Percentiles rank a stretch among this genome's conserved stretches.
phyloP scores from a whole-genome alignment of 2,329 filamentous ascomycete species.

The Fusarium abutilonis region DNA sequence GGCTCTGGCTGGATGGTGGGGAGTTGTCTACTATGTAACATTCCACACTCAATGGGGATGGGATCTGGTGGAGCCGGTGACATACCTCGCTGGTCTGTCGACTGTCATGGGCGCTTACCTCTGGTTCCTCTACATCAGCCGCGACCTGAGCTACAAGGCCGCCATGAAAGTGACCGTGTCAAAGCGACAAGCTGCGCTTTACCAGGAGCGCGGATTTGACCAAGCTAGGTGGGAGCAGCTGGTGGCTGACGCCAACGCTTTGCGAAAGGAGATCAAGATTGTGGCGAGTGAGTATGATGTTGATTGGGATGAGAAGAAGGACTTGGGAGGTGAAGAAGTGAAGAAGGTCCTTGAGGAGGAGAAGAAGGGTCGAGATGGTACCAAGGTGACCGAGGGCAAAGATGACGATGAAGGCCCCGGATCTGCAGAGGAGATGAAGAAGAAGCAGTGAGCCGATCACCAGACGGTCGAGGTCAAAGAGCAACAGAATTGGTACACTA shows the following conservation, averaged over 20 bases:
- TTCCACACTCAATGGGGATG: slow-evolving; percentile 82
- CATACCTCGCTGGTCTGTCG: slow-evolving; percentile 86
- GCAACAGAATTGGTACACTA: slow-evolving; percentile 7
- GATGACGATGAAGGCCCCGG: slow-evolving; percentile 46
- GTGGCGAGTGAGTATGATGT: slow-evolving; percentile 90
- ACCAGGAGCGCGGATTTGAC: slow-evolving; percentile 80
- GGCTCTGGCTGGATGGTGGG: slow-evolving; percentile 81
- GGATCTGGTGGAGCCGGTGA: slow-evolving; percentile 91
- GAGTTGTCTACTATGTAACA: slow-evolving; percentile 76
- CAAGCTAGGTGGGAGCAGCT: slow-evolving; percentile 78
- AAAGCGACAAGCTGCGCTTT: slow-evolving; percentile 78
- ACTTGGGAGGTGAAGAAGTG: slow-evolving; percentile 75
- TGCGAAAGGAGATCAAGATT: slow-evolving; percentile 81
- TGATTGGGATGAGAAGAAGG: slow-evolving; percentile 82
- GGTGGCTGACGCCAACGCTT: slow-evolving; percentile 80
- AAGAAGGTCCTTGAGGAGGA: slow-evolving; percentile 66
- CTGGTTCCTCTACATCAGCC: slow-evolving; percentile 93
- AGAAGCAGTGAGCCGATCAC: slow-evolving; percentile 25
- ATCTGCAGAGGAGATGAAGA: slow-evolving; percentile 40
- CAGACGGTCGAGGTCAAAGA: neutral
- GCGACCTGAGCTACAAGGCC: slow-evolving; percentile 85
- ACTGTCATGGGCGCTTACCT: slow-evolving; percentile 90
- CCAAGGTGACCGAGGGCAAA: slow-evolving; percentile 53
- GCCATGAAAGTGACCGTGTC: slow-evolving; percentile 89
- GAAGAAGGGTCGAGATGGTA: slow-evolving; percentile 51